Base-by-base conservation (phyloP, 257 asterid species). In the Oldenlandia corymbosa region DNA sequence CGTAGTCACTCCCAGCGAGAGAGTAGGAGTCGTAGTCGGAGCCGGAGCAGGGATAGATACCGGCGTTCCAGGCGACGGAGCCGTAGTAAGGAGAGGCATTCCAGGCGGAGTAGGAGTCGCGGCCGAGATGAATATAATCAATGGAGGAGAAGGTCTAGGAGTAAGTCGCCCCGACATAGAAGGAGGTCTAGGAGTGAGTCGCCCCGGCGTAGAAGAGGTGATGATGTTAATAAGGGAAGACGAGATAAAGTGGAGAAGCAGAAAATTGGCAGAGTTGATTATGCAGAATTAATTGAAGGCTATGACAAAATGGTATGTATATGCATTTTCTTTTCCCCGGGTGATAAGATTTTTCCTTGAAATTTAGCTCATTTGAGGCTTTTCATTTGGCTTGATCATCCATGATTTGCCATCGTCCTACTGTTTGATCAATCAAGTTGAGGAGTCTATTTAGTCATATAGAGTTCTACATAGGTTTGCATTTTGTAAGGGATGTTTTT, bases 261-360 rank as follows among this genome's bases (percentile, higher is more conserved):
- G 58, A 63, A 71, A 21, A 59, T 11, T 42, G 53, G 63, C 43
- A 82, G 75, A 61, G 72, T 56, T 71, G 92, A 88, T 76, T 86
- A 62, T 73, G 82, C 74, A 24, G 80, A 81, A 39, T 37, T 66
- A 78, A 88, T 88, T 67, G 77, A 79, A 67, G 98, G 93, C 45
- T 91, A 83, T 75, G 85, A 79, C 49, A 76, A 61, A 23, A 85
- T 88, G 98, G 98, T 91, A 74, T 67, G 81, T 71, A 30, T 47
- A 32, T 18, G 7, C 23, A 31, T 28, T 31, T 30, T 52, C 7
- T 51, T 10, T 51, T 10, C 39, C 39, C 39, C n/a, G 48, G 48
- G n/a, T 1, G 1, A 2, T 1, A 12, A 43, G 48, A 11, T 11
- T 43, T 17, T 43, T 2, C 5, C 16, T 43, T 43, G 48, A 43